Evolutionary conservation across 1,284 basidiomycete species (phyloP).

Genomic region (Megacollybia platyphylla): DNA sequence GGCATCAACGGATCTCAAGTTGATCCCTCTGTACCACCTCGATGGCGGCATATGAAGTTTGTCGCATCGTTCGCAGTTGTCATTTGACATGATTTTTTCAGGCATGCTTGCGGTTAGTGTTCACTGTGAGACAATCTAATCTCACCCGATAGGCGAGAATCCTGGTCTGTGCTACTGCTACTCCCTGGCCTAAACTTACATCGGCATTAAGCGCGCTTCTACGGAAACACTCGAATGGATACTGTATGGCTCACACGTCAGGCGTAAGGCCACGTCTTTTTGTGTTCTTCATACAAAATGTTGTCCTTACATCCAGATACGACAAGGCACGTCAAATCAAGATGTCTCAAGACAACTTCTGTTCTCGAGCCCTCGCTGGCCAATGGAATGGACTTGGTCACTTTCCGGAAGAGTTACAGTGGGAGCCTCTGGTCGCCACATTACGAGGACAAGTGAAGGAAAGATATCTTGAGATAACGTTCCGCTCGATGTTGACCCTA

Average conservation of each 20-base stretch:
- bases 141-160: neutral
- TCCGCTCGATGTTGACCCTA: neutral
- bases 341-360: constrained; percentile 52
- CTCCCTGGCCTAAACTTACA: neutral
- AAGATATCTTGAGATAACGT: neutral
- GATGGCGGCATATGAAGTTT: constrained; percentile 45
- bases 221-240: constrained; percentile 15
- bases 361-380: constrained; percentile 30
- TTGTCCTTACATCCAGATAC: constrained; percentile 20
- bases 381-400: constrained; percentile 13
- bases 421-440: constrained; percentile 62
- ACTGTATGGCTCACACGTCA: neutral
- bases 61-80: neutral
- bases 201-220: neutral
- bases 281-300: neutral
- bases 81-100: constrained; percentile 23
- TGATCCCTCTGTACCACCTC: constrained; percentile 16
- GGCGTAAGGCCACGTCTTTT: neutral
- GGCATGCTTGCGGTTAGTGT: neutral
- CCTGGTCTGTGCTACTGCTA: neutral
- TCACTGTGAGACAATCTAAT: neutral
- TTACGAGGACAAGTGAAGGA: constrained; percentile 37
- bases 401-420: constrained; percentile 56
- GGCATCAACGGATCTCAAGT: constrained; percentile 28
- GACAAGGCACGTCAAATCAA: constrained; percentile 53